Percentiles rank a stretch among this genome's conserved stretches.
Conservation (phyloP, 371 early-diverging fungal species). For the Apophysomyces trapeziformis region DNA sequence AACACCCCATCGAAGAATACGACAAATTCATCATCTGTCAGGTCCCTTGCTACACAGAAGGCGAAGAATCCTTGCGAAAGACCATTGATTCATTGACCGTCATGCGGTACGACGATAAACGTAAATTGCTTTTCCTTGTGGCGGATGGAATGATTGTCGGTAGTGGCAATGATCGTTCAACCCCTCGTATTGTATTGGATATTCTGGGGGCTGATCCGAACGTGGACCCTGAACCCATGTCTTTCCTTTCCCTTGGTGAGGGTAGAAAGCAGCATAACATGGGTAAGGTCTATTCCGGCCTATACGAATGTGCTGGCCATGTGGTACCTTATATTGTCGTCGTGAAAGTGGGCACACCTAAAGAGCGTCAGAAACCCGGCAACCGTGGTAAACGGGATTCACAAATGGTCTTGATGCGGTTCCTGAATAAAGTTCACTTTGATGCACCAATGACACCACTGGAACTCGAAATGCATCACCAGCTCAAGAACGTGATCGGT, state of each 20-base stretch:
- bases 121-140: constrained; percentile 93
- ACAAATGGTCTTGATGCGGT: constrained; percentile 96
- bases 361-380: constrained; percentile 74
- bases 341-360: constrained; percentile 89
- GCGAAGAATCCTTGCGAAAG: constrained; percentile 89
- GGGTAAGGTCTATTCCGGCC: constrained; percentile 98
- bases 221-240: constrained; percentile 84
- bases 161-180: constrained; percentile 95
- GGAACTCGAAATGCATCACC: constrained; percentile 91
- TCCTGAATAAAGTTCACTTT: constrained; percentile 94
- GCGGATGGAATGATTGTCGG: constrained; percentile 95
- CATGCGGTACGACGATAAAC: constrained; percentile 91
- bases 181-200: constrained; percentile 96
- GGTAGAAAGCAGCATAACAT: constrained; percentile 91
- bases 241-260: constrained; percentile 91
- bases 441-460: constrained; percentile 81
- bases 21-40: constrained; percentile 92
- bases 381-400: constrained; percentile 99
- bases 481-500: constrained; percentile 90
- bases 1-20: constrained; percentile 58
- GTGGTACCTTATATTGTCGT: constrained; percentile 95
- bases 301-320: constrained; percentile 90
- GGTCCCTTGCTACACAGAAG: constrained; percentile 99
- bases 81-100: constrained; percentile 94
- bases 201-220: constrained; percentile 88